phyloP scores from a whole-genome alignment of 2,329 filamentous ascomycete species.

The Beauveria sp. region DNA sequence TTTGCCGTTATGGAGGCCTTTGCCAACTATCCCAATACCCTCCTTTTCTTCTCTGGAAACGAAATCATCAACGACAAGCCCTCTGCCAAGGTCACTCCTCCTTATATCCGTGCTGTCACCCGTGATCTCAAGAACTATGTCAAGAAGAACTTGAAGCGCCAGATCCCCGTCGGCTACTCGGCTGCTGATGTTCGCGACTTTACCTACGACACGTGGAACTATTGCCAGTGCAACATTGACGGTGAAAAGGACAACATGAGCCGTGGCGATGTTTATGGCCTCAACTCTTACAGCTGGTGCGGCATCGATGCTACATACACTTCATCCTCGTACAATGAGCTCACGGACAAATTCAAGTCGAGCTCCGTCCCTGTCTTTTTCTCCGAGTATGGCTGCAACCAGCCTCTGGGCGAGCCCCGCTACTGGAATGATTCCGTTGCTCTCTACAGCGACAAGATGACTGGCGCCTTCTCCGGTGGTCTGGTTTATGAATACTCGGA shows the following conservation, averaged over 20 bases:
- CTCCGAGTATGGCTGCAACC: constrained; percentile 76
- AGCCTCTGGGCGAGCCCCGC: constrained; percentile 48
- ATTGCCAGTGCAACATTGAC: constrained; percentile 58
- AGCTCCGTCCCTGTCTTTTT: constrained; percentile 71
- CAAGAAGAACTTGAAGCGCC: constrained; percentile 58
- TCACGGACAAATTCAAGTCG: constrained; percentile 57
- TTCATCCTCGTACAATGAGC: constrained; percentile 53
- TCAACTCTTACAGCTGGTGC: constrained; percentile 70
- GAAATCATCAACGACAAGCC: constrained; percentile 64
- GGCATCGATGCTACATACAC: constrained; percentile 52
- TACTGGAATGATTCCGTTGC: constrained; percentile 67
- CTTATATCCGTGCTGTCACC: constrained; percentile 68
- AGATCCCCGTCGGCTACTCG: constrained; percentile 72
- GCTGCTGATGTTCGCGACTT: constrained; percentile 70
- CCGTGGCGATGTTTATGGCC: constrained; percentile 65
- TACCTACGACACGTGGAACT: constrained; percentile 68
- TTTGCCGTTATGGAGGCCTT: constrained; percentile 62
- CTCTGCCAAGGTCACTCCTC: constrained; percentile 53
- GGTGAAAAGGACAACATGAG: constrained; percentile 51
- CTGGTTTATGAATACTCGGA: constrained; percentile 76
- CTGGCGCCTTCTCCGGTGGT: constrained; percentile 60
- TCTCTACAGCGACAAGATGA: constrained; percentile 68
- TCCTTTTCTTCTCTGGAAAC: constrained; percentile 72
- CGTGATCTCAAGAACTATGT: constrained; percentile 78
- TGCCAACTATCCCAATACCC: constrained; percentile 58